Conservation (phyloP, 257 asterid species). For the Linderniella brevidens region DNA sequence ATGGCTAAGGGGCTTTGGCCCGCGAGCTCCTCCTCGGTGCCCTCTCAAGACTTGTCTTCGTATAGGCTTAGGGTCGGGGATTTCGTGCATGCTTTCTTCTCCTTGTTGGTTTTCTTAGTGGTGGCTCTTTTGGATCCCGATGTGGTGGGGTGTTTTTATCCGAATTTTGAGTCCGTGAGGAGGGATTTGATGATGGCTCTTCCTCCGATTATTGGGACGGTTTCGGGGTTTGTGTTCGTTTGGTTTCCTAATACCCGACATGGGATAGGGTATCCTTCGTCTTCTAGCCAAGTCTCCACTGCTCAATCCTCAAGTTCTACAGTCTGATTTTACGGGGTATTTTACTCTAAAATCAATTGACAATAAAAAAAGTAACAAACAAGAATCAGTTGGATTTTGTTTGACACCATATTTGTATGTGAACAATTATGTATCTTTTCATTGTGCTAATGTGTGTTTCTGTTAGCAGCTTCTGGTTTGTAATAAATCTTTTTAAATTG, state of each 20-base stretch:
- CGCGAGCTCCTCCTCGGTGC: neutral
- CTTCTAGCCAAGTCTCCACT: conserved; percentile 7
- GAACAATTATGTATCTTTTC: no score
- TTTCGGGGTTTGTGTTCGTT: conserved; percentile 24
- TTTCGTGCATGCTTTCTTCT: conserved; percentile 30
- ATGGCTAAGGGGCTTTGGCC: conserved; percentile 73
- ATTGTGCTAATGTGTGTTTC: no score
- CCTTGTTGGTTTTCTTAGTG: conserved; percentile 25
- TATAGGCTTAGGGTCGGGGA: conserved; percentile 37
- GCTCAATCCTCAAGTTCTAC: no score
- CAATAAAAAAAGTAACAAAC: no score
- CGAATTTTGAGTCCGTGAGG: conserved; percentile 24
- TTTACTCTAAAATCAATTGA: no score
- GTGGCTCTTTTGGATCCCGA: conserved; percentile 34
- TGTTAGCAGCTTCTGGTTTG: no score
- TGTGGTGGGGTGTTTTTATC: conserved; percentile 35
- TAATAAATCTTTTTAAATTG: no score
- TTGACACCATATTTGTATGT: no score
- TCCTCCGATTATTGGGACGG: conserved; percentile 35
- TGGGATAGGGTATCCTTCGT: conserved; percentile 38
- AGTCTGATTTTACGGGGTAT: no score
- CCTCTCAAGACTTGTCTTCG: conserved; percentile 20
- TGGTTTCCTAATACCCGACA: conserved; percentile 37
- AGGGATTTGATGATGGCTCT: conserved; percentile 26
- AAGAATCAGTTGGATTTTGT: no score